These are phyloP conservation scores for Fusarium miscanthi DNA, from an alignment of 2,329 filamentous ascomycete genomes.

Conservation along the genomic window DNA sequence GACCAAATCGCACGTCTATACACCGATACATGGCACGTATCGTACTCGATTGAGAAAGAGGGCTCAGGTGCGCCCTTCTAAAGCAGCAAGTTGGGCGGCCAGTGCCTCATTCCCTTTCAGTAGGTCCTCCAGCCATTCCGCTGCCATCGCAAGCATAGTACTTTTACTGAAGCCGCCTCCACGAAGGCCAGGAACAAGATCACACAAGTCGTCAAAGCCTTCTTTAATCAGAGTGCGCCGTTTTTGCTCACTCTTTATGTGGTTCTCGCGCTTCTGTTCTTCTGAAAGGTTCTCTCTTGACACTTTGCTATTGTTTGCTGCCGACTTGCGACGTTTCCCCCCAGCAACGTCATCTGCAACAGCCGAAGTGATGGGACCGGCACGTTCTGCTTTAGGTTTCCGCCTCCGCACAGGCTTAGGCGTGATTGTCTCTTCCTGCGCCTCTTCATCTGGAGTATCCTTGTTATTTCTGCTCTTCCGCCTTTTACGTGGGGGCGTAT, in stretches of 20 bases:
- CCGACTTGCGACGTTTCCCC: constrained; percentile 64
- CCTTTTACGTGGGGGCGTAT: constrained; percentile 62
- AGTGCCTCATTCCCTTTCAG: constrained; percentile 74
- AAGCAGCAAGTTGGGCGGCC: constrained; percentile 60
- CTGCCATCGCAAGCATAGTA: constrained; percentile 78
- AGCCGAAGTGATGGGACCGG: constrained; percentile 46
- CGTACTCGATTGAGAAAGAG: background rate
- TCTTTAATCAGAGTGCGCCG: constrained; percentile 83
- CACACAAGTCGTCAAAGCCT: constrained; percentile 83
- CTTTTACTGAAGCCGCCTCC: constrained; percentile 86
- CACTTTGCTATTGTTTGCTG: constrained; percentile 55
- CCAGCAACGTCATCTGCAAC: constrained; percentile 50
- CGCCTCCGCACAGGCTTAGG: constrained; percentile 56
- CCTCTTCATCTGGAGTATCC: constrained; percentile 55
- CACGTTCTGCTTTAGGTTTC: constrained; percentile 59
- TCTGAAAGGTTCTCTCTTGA: constrained; percentile 79
- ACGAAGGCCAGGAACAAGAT: constrained; percentile 79
- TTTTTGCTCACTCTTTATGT: constrained; percentile 90
- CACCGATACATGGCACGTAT: constrained; percentile 11
- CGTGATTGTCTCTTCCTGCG: constrained; percentile 51
- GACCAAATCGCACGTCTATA: constrained; percentile 28
- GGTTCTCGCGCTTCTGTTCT: constrained; percentile 85
- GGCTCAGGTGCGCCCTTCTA: constrained; percentile 42
- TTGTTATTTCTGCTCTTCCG: constrained; percentile 65
- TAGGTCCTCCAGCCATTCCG: constrained; percentile 81